A percentile compares a stretch with the other conserved stretches of the same genome.
Conservation (phyloP, 352 stramenopile genomes). For the Elongisporangium anandrum region DNA sequence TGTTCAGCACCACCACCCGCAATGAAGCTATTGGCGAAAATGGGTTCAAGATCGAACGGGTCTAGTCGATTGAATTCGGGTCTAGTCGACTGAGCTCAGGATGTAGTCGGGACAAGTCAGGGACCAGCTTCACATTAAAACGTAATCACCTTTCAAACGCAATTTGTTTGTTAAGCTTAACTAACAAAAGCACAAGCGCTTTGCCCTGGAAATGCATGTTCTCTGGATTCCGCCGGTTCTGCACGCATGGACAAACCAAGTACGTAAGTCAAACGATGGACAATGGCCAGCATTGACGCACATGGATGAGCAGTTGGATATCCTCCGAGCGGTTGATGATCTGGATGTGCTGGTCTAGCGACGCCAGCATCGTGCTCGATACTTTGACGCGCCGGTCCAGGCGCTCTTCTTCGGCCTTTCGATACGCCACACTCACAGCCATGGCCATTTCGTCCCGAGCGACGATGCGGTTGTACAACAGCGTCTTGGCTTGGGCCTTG, state of each 20-base stretch:
- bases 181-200: slow-evolving; percentile 66
- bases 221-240: slow-evolving; percentile 76
- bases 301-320: slow-evolving; percentile 80
- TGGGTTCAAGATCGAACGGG: not conserved
- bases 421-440: slow-evolving; percentile 83
- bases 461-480: slow-evolving; percentile 79
- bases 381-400: slow-evolving; percentile 69
- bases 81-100: not conserved
- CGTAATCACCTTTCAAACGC: too few relatives aligned
- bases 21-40: not conserved
- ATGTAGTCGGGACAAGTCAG: too few relatives aligned
- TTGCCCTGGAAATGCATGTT: slow-evolving; percentile 89
- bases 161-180: too few relatives aligned
- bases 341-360: slow-evolving; percentile 53
- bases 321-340: slow-evolving; percentile 69
- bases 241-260: not conserved
- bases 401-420: slow-evolving; percentile 79
- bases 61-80: not conserved
- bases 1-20: slow-evolving; percentile 19
- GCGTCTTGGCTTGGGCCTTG: slow-evolving; percentile 62
- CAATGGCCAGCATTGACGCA: slow-evolving; percentile 4
- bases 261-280: not conserved
- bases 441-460: slow-evolving; percentile 87
- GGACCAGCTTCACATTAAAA: too few relatives aligned
- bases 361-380: slow-evolving; percentile 49